Evolutionary conservation across 2,329 filamentous ascomycete species (phyloP).

Genomic region (Fusarium siculi): DNA sequence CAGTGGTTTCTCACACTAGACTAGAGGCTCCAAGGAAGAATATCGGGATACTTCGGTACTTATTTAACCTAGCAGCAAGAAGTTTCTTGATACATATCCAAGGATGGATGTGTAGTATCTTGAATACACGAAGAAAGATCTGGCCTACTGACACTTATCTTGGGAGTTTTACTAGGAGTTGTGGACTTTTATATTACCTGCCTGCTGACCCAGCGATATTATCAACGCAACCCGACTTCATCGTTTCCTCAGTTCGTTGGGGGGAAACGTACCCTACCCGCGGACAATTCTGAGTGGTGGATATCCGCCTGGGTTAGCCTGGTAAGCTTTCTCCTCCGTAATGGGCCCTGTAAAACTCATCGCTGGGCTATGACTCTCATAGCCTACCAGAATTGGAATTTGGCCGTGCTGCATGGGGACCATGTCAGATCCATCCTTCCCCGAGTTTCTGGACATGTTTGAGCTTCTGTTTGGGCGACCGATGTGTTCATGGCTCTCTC

Average conservation of each 20-base stretch:
- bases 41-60: background rate
- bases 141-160: background rate
- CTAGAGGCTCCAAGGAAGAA: background rate
- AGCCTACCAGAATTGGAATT: constrained; percentile 14
- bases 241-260: background rate
- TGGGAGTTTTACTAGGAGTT: background rate
- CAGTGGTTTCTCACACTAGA: background rate
- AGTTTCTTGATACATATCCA: background rate
- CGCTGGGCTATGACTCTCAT: constrained; percentile 4
- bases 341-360: background rate
- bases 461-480: constrained; percentile 17
- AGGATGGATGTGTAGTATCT: background rate
- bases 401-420: constrained; percentile 1
- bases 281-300: constrained; percentile 16
- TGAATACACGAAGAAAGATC: background rate
- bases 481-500: constrained; percentile 3
- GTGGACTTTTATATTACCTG: background rate
- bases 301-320: constrained; percentile 4
- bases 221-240: background rate
- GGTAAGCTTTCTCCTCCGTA: background rate
- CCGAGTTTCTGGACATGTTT: constrained; percentile 3
- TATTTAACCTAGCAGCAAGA: background rate
- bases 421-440: background rate
- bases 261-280: background rate
- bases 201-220: background rate